Percentiles rank a stretch among this genome's conserved stretches.
Conservation (phyloP, 345 rosid genomes). For the Barbarea vulgaris region DNA sequence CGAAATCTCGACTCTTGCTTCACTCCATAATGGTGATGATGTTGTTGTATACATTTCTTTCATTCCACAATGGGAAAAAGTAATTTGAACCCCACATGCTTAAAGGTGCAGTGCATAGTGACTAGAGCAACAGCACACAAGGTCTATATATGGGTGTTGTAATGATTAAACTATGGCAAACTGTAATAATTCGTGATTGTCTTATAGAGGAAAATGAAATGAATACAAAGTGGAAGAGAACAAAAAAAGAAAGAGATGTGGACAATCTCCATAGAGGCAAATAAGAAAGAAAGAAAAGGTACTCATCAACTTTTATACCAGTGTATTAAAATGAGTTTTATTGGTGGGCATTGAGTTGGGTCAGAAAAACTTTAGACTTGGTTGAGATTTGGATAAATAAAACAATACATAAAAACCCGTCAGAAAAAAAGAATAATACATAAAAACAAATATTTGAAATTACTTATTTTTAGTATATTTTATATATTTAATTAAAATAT, state of each 20-base stretch:
- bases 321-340: too few species aligned
- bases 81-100: constrained; percentile 22
- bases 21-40: neutral
- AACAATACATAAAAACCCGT: too few species aligned
- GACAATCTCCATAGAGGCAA: neutral
- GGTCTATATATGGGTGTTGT: constrained; percentile 16
- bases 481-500: too few species aligned
- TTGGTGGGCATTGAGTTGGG: neutral
- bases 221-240: neutral
- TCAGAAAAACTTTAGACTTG: neutral
- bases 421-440: too few species aligned
- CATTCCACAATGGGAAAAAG: constrained; percentile 17
- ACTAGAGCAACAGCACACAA: constrained; percentile 32
- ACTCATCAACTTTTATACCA: too few species aligned
- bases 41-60: neutral
- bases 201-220: neutral
- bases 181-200: constrained; percentile 9
- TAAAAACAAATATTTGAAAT: too few species aligned
- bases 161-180: constrained; percentile 24
- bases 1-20: neutral
- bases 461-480: too few species aligned
- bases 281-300: neutral
- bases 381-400: neutral
- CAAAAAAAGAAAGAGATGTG: neutral
- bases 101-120: constrained; percentile 7